Conservation (phyloP, 2,329 filamentous ascomycete genomes). For the Ceratocystis cubensis region DNA sequence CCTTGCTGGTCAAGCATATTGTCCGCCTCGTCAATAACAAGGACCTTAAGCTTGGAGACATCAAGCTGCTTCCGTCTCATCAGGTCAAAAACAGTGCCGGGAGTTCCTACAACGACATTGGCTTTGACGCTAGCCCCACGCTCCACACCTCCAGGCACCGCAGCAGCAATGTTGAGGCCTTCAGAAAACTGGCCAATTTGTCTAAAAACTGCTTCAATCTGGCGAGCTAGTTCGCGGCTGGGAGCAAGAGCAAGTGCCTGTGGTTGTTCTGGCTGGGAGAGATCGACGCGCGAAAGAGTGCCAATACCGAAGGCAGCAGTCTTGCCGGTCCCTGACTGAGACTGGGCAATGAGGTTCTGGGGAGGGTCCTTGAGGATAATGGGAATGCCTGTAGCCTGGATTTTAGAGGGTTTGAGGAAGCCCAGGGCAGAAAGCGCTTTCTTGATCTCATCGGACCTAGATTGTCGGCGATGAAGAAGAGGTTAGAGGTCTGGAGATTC, state of each 20-base stretch:
- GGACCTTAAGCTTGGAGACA: conserved; percentile 56
- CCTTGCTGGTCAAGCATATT: conserved; percentile 98
- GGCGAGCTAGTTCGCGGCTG: conserved; percentile 84
- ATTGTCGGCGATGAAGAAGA: not conserved
- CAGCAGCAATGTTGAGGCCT: conserved; percentile 62
- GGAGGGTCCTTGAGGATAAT: conserved; percentile 79
- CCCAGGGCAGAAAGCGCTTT: conserved; percentile 68
- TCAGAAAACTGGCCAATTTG: conserved; percentile 76
- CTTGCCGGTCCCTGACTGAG: conserved; percentile 97
- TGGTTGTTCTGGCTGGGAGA: conserved; percentile 52
- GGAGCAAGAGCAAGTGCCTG: conserved; percentile 85
- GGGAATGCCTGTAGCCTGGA: conserved; percentile 88
- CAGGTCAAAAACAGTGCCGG: conserved; percentile 81
- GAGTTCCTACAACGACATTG: conserved; percentile 81
- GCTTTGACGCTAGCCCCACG: conserved; percentile 57
- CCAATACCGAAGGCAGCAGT: conserved; percentile 94
- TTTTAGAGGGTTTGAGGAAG: conserved; percentile 93
- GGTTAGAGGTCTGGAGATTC: conserved; percentile 12
- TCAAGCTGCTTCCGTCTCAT: conserved; percentile 68
- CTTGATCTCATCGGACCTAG: conserved; percentile 44
- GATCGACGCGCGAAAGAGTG: conserved; percentile 74
- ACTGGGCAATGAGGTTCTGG: conserved; percentile 90
- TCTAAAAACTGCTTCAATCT: conserved; percentile 76
- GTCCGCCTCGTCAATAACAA: conserved; percentile 93
- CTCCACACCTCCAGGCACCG: conserved; percentile 64